These are phyloP conservation scores for Claviceps sp. DNA, from an alignment of 2,329 filamentous ascomycete genomes.

Conservation along the genomic window DNA sequence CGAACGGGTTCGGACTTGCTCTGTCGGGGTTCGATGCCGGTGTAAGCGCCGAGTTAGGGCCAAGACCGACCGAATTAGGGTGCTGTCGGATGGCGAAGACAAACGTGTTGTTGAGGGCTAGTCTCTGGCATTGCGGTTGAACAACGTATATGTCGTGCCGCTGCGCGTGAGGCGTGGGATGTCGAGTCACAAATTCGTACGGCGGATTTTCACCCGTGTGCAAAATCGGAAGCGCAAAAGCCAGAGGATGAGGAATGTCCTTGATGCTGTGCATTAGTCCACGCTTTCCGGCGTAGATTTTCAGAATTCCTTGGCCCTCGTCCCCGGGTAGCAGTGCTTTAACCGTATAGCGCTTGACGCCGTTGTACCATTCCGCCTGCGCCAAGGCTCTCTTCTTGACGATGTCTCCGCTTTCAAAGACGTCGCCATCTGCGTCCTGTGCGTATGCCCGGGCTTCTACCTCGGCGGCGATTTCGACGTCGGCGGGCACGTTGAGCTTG, in stretches of 20 bases:
- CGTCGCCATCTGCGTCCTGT: conserved; percentile 76
- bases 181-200: conserved; percentile 84
- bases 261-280: conserved; percentile 97
- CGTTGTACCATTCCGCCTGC: conserved; percentile 82
- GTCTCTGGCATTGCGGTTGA: conserved; percentile 79
- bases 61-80: conserved; percentile 41
- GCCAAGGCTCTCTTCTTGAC: conserved; percentile 76
- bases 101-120: conserved; percentile 94
- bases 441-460: conserved; percentile 74
- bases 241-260: conserved; percentile 85
- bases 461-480: conserved; percentile 85
- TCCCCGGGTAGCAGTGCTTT: conserved; percentile 88
- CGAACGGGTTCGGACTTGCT: conserved; percentile 47
- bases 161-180: conserved; percentile 95
- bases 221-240: conserved; percentile 76
- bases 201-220: conserved; percentile 87
- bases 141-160: conserved; percentile 94
- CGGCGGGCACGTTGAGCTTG: conserved; percentile 72
- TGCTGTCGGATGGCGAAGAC: conserved; percentile 94
- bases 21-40: conserved; percentile 34
- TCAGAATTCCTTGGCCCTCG: conserved; percentile 76
- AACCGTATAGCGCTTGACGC: conserved; percentile 80
- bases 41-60: conserved; percentile 24
- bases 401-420: conserved; percentile 82
- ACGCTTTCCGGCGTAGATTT: conserved; percentile 85